phyloP scores from a whole-genome alignment of 768 basidiomycete species.

The Leccinum obscurum region DNA sequence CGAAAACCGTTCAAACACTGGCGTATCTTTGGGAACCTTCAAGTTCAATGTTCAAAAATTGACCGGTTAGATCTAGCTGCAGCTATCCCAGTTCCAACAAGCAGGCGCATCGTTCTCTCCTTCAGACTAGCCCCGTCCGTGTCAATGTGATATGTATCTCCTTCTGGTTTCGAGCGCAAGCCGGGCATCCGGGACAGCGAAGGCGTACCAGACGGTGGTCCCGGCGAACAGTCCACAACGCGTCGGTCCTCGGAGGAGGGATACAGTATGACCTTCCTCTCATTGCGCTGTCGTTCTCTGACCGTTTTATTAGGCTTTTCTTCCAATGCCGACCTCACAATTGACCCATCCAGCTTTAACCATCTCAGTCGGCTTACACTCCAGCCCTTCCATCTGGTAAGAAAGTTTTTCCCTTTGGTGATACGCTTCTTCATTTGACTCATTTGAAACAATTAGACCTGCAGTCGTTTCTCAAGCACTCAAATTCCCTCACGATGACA shows the following conservation, averaged over 20 bases:
- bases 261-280: constrained; percentile 17
- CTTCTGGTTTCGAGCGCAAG: constrained; percentile 23
- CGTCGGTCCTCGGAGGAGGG: constrained; percentile 20
- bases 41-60: no score
- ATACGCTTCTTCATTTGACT: not conserved
- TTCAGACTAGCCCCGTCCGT: not conserved
- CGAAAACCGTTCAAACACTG: constrained; percentile 18
- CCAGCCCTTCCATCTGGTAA: constrained; percentile 46
- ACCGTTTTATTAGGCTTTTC: constrained; percentile 39
- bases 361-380: constrained; percentile 36
- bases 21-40: not conserved
- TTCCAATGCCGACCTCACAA: constrained; percentile 39
- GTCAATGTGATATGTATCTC: constrained; percentile 22
- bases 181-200: constrained; percentile 11
- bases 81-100: not conserved
- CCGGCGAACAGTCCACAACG: constrained; percentile 21
- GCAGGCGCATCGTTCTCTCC: constrained; percentile 11
- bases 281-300: not conserved
- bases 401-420: constrained; percentile 5
- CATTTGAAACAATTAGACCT: constrained; percentile 28
- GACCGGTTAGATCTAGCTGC: no score
- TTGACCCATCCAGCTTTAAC: constrained; percentile 45
- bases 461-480: constrained; percentile 45
- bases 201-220: constrained; percentile 8
- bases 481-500: constrained; percentile 44